Percentiles rank a stretch among this genome's conserved stretches.
Conservation (phyloP, 1,284 basidiomycete species). For the Malassezia caprae region DNA sequence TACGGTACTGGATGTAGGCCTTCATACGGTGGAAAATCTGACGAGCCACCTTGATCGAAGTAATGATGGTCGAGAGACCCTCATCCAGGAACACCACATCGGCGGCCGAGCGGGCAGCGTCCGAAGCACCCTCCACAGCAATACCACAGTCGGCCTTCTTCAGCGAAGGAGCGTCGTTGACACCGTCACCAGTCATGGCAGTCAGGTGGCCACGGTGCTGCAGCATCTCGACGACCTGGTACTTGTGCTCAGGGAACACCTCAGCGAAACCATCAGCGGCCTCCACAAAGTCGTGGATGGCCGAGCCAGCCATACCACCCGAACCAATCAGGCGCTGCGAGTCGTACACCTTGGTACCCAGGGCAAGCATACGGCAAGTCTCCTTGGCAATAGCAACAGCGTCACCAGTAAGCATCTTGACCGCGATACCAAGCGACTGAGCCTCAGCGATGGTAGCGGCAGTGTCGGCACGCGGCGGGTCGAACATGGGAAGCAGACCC, state of each 20-base stretch:
- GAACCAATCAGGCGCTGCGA: slow-evolving; percentile 55
- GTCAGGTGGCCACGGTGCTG: slow-evolving; percentile 55
- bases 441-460: slow-evolving; percentile 55
- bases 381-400: slow-evolving; percentile 57
- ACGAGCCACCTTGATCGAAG: slow-evolving; percentile 55
- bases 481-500: slow-evolving; percentile 53
- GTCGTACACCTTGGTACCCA: slow-evolving; percentile 56
- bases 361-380: slow-evolving; percentile 53
- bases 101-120: slow-evolving; percentile 53
- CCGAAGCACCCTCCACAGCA: slow-evolving; percentile 53
- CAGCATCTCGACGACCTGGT: slow-evolving; percentile 54
- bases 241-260: slow-evolving; percentile 56
- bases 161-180: slow-evolving; percentile 52
- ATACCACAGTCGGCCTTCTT: slow-evolving; percentile 54
- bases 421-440: slow-evolving; percentile 53
- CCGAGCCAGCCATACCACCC: slow-evolving; percentile 53
- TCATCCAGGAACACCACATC: slow-evolving; percentile 55
- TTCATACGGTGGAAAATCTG: slow-evolving; percentile 58
- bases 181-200: slow-evolving; percentile 53
- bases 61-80: slow-evolving; percentile 53
- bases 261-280: slow-evolving; percentile 57
- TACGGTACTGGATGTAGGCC: slow-evolving; percentile 51
- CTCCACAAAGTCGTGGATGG: slow-evolving; percentile 55
- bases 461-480: slow-evolving; percentile 55
- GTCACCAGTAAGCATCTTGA: slow-evolving; percentile 58